These are phyloP conservation scores for Kwoniella sp. DNA, from an alignment of 768 basidiomycete genomes.

Conservation along the genomic window DNA sequence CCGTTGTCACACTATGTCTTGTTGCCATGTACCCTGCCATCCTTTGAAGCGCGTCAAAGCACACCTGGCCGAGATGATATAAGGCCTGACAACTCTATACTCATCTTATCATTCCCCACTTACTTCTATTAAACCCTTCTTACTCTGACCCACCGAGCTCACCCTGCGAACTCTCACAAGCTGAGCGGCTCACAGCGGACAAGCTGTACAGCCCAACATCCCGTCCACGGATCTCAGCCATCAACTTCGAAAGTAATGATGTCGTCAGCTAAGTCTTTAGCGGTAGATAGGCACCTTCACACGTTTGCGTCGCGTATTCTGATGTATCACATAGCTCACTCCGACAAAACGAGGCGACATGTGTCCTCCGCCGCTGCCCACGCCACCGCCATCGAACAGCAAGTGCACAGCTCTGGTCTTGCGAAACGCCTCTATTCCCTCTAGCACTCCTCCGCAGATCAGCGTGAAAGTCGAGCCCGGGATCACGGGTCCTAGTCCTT, in stretches of 20 bases:
- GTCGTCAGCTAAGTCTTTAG: neutral
- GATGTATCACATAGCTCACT: neutral
- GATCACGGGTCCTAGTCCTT: no score
- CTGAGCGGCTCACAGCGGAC: no score
- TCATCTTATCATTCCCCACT: no score
- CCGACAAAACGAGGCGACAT: neutral
- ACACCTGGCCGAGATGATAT: neutral
- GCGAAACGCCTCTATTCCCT: no score
- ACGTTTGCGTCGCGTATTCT: neutral
- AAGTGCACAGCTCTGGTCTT: no score
- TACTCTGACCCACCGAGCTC: neutral
- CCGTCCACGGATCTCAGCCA: neutral
- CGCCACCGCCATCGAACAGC: no score
- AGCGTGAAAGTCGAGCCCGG: no score
- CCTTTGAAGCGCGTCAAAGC: conserved; percentile 1
- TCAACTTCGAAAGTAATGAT: neutral
- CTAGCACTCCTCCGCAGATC: no score
- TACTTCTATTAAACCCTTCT: neutral
- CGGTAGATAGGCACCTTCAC: neutral
- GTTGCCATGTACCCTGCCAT: conserved; percentile 1
- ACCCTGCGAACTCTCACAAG: neutral
- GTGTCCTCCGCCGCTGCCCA: neutral
- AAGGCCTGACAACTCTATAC: no score
- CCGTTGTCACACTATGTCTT: conserved; percentile 5
- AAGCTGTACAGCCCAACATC: no score